These are phyloP conservation scores for Septoria petroselini DNA, from an alignment of 2,329 filamentous ascomycete genomes.

Conservation along the genomic window DNA sequence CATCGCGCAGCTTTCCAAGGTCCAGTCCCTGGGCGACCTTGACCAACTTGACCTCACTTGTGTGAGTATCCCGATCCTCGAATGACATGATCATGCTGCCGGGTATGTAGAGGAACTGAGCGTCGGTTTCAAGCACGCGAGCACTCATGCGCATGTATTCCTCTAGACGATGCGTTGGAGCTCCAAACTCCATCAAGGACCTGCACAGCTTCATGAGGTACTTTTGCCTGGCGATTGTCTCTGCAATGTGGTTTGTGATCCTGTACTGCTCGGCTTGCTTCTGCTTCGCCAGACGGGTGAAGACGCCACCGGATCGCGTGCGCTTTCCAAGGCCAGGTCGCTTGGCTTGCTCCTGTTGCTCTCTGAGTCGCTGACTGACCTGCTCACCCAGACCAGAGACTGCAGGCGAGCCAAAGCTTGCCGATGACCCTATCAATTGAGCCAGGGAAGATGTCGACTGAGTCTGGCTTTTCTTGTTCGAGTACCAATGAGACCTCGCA, in stretches of 20 bases:
- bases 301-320: conserved; percentile 36
- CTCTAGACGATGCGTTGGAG: conserved; percentile 85
- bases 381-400: conserved; percentile 44
- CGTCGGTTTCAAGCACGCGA: conserved; percentile 82
- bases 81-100: conserved; percentile 95
- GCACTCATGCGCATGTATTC: conserved; percentile 90
- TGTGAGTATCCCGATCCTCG: conserved; percentile 69
- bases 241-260: conserved; percentile 61
- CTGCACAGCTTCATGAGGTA: conserved; percentile 83
- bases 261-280: conserved; percentile 52
- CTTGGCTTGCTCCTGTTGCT: conserved; percentile 41
- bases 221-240: conserved; percentile 72
- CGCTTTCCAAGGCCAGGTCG: conserved; percentile 31
- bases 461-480: conserved; percentile 34
- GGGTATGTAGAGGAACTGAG: conserved; percentile 84
- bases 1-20: conserved; percentile 68
- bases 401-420: conserved; percentile 43
- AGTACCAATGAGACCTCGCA: conserved; percentile 39
- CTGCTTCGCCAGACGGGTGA: conserved; percentile 37
- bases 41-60: conserved; percentile 75
- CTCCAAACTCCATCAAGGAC: conserved; percentile 84
- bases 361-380: conserved; percentile 42
- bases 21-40: conserved; percentile 67
- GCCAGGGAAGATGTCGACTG: conserved; percentile 45
- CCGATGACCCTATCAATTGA: conserved; percentile 45